Base-by-base conservation (phyloP, 225 moss, liverwort and hornwort genomes). In the Marchantia polymorpha region DNA sequence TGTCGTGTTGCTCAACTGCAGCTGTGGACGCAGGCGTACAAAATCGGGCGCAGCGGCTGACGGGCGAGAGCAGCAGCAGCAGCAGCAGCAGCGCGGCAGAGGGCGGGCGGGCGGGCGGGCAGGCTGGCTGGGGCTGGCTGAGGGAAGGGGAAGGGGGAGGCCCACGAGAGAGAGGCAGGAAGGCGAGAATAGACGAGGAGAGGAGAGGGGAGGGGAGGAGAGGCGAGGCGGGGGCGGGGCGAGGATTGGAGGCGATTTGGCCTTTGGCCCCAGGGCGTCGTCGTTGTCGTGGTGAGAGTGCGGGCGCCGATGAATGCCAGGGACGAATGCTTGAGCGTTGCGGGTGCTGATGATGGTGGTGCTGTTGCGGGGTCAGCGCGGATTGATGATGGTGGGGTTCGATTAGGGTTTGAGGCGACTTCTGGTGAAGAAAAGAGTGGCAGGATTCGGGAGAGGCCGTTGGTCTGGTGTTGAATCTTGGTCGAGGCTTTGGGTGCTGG, bases 341-440 rank as follows among this genome's bases (percentile, higher is more conserved):
- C 22, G 49, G n/a, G n/a, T n/a, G n/a, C n/a, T n/a, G n/a, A n/a
- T n/a, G n/a, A n/a, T n/a, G n/a, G n/a, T n/a, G n/a, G n/a, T n/a
- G n/a, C n/a, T n/a, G n/a, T n/a, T n/a, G n/a, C n/a, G n/a, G n/a
- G n/a, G n/a, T n/a, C n/a, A n/a, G n/a, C 60, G 2, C 13, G 31
- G 31, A 46, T 58, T 30, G 14, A 76, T 76, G n/a, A n/a, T 29
- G 31, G 61, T 60, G 0, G 3, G 11, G 39, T 59, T 60, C 0
- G 74, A 59, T 76, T 76, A 76, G 76, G 76, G 76, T 76, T 76
- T 63, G 63, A 51, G n/a, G n/a, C 8, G 46, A 39, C 22, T 31
- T 60, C 23, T 9, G 12, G 4, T 25, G 6, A 54, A 73, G 53
- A 16, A 53, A 27, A 12, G 73, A 19, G 26, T 19, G 66, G 73